A percentile compares a stretch with the other conserved stretches of the same genome.
Evolutionary conservation across 1,284 basidiomycete genomes (phyloP).

Genomic region (Vanrija humicola): DNA sequence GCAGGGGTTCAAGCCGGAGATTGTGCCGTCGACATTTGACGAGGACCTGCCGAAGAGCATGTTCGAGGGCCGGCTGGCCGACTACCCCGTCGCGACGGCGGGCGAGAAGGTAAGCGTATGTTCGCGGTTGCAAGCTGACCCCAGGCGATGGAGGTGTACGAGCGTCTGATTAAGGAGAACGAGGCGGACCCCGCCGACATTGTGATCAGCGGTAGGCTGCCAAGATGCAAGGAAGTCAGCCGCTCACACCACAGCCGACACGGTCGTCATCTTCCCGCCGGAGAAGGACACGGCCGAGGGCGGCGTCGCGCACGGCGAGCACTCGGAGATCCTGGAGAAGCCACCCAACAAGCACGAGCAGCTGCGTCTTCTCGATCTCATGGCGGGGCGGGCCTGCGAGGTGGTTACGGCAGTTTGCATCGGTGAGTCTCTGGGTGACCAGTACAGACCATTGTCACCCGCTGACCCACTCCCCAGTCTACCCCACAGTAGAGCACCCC

Average conservation of each 20-base stretch:
- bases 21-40: constrained; percentile 81
- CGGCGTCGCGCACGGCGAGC: constrained; percentile 30
- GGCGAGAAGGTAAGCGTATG: constrained; percentile 73
- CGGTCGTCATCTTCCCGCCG: constrained; percentile 78
- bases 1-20: constrained; percentile 79
- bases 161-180: constrained; percentile 65
- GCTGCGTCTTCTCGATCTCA: constrained; percentile 52
- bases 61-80: constrained; percentile 70
- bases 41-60: constrained; percentile 70
- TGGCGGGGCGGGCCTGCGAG: constrained; percentile 80
- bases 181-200: constrained; percentile 86
- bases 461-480: constrained; percentile 54
- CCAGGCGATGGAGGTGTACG: constrained; percentile 81
- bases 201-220: constrained; percentile 73
- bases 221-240: too few species aligned
- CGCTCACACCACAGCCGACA: constrained; percentile 63
- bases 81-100: constrained; percentile 91
- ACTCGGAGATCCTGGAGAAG: constrained; percentile 66
- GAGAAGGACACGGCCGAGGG: constrained; percentile 55
- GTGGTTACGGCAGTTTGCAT: constrained; percentile 85
- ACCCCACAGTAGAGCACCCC: constrained; percentile 75
- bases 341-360: constrained; percentile 77
- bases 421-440: constrained; percentile 55
- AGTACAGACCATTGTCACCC: not conserved
- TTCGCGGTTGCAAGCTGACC: not conserved